These are phyloP conservation scores for Avena atlantica DNA, from an alignment of 176 grass and related monocot species.

Conservation along the genomic window DNA sequence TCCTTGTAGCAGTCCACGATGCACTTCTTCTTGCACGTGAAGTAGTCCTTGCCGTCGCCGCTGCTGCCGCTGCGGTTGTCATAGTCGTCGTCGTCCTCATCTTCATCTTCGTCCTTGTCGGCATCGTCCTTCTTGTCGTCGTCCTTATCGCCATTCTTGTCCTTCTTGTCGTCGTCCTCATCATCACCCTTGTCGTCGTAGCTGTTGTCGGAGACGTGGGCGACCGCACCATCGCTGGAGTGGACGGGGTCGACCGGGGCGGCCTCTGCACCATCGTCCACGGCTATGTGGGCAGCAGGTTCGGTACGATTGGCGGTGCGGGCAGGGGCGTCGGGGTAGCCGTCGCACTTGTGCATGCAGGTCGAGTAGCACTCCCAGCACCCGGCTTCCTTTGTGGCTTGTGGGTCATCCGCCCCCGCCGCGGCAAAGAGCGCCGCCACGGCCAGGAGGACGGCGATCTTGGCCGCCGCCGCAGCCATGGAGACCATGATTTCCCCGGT, in stretches of 20 bases:
- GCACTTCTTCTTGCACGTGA: conserved; percentile 49
- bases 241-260: not conserved
- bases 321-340: not conserved
- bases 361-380: conserved; percentile 43
- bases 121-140: not conserved
- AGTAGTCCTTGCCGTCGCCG: not conserved
- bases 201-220: conserved; percentile 26
- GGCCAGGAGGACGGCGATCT: conserved; percentile 33
- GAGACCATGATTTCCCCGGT: not conserved
- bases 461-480: not conserved
- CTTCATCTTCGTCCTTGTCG: not conserved
- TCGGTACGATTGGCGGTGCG: not conserved
- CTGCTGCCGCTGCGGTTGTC: not conserved
- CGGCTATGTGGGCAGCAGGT: not conserved
- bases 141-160: not conserved
- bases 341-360: conserved; percentile 36
- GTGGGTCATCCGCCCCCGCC: not conserved
- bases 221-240: not conserved
- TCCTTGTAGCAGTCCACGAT: conserved; percentile 50
- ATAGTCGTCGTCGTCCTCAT: not conserved
- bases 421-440: conserved; percentile 6
- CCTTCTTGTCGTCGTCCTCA: conserved; percentile 32
- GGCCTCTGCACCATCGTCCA: conserved; percentile 11
- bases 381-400: not conserved
- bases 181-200: conserved; percentile 33